phyloP scores from a whole-genome alignment of 163 green algal genomes.

The Chloroidium sp. region DNA sequence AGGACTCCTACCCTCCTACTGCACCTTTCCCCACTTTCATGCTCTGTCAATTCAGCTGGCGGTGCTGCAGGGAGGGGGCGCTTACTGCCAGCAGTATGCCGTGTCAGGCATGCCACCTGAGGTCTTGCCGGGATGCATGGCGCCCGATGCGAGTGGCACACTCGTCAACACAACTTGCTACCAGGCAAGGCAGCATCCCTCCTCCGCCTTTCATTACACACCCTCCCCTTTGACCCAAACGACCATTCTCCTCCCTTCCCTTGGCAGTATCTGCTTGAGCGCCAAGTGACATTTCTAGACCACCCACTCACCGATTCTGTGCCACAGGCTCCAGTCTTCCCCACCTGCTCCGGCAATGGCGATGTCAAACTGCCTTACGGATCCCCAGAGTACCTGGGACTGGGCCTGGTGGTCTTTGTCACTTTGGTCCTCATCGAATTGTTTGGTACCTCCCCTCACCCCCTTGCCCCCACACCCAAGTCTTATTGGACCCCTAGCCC shows the following conservation, averaged over 20 bases:
- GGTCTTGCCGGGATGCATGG: neutral
- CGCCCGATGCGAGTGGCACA: slow-evolving; percentile 4
- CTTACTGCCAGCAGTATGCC: slow-evolving; percentile 58
- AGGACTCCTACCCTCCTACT: too few relatives aligned
- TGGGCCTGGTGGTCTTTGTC: slow-evolving; percentile 58
- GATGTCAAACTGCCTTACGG: slow-evolving; percentile 51
- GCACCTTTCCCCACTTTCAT: too few relatives aligned
- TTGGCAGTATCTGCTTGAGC: slow-evolving; percentile 6
- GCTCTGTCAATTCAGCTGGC: too few relatives aligned
- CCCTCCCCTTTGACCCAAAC: too few relatives aligned
- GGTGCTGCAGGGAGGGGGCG: slow-evolving; percentile 49
- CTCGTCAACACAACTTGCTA: slow-evolving; percentile 8
- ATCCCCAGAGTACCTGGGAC: slow-evolving; percentile 52
- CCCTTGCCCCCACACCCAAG: too few relatives aligned
- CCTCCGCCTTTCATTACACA: too few relatives aligned
- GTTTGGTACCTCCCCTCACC: slow-evolving; percentile 37
- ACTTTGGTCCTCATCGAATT: slow-evolving; percentile 49
- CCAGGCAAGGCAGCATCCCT: neutral
- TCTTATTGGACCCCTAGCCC: too few relatives aligned
- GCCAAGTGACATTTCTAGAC: slow-evolving; percentile 17
- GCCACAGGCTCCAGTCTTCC: neutral
- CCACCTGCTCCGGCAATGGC: neutral
- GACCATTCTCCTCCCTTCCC: too few relatives aligned
- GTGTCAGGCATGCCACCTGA: slow-evolving; percentile 13
- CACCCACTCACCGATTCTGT: too few relatives aligned